These are phyloP conservation scores for Anthracocystis walkeri DNA, from an alignment of 1,284 basidiomycete genomes.

Conservation along the genomic window DNA sequence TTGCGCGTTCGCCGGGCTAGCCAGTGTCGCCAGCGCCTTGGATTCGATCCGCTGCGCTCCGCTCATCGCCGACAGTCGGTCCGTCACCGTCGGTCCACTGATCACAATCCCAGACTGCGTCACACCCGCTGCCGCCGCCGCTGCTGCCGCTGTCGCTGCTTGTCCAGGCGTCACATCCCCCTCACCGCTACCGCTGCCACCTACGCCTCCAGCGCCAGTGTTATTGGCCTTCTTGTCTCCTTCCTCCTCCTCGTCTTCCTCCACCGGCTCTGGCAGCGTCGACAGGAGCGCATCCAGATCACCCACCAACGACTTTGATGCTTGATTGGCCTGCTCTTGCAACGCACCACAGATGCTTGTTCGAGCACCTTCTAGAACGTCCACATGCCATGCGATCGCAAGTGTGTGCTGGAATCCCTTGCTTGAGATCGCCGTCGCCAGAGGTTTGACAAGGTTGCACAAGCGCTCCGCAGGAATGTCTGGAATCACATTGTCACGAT, in stretches of 20 bases:
- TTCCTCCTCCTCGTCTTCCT: conserved; percentile 50
- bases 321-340: conserved; percentile 58
- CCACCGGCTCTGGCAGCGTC: conserved; percentile 54
- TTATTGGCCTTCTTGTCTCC: conserved; percentile 19
- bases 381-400: conserved; percentile 63
- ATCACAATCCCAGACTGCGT: conserved; percentile 39
- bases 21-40: conserved; percentile 62
- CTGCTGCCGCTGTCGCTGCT: conserved; percentile 25
- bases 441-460: conserved; percentile 61
- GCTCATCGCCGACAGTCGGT: conserved; percentile 37
- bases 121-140: conserved; percentile 31
- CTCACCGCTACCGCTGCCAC: background rate
- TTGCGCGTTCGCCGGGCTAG: conserved; percentile 65
- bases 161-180: conserved; percentile 24
- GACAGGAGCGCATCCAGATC: conserved; percentile 61
- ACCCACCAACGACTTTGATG: conserved; percentile 49
- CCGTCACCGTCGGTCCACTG: conserved; percentile 42
- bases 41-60: conserved; percentile 51
- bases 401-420: conserved; percentile 69
- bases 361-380: conserved; percentile 57
- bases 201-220: background rate
- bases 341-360: conserved; percentile 62
- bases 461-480: conserved; percentile 60
- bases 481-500: conserved; percentile 21
- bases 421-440: conserved; percentile 62